Base-by-base conservation (phyloP, 2,329 filamentous ascomycete genomes). In the Cladosporium colombiae region DNA sequence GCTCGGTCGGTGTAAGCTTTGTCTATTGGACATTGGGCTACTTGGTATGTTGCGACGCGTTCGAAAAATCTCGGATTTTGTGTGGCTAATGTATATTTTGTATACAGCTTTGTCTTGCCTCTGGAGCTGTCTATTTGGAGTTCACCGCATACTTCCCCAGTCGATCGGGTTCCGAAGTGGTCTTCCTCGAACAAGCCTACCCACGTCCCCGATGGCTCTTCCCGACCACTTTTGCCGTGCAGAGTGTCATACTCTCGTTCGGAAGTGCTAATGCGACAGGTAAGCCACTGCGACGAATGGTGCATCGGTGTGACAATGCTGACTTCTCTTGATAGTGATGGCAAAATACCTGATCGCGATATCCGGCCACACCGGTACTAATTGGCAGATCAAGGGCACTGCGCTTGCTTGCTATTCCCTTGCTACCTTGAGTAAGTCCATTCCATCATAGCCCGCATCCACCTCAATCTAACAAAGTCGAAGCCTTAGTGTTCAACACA, bases 161-260 rank as follows among this genome's bases (percentile, higher is more conserved):
- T 71, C 84, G 88, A 11, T 89, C 85, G 2, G 62, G 62, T 21
- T 83, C 84, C 0, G 87, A 91, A 70, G 88, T 89, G 0, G 88
- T 89, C 0, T 91, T 89, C 69, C 81, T 91, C 0, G 88, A 91
- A 70, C 88, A 91, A 71, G 85, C 87, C 0, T 91, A 84, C 68
- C 88, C 88, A 1, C 81, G 86, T 1, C 89, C 88, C 0, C 84
- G 81, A 64, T 88, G 86, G 72, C 82, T 91, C 66, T 86, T 91
- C 60, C 87, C 88, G 0, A 85, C 85, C 0, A 80, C 86, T 0
- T 91, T 88, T 72, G 88, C 88, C 0, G 83, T 89, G 3, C 86
- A 88, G 71, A 83, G 83, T 0, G 86, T 90, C 1, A 74, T 88
- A 1, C 77, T 91, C 2, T 89, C 88, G 0, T 91, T 90, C 68